A percentile compares a stretch with the other conserved stretches of the same genome.
Conservation (phyloP, 805 yeast species). For the Dipodascopsis uninucleata region DNA sequence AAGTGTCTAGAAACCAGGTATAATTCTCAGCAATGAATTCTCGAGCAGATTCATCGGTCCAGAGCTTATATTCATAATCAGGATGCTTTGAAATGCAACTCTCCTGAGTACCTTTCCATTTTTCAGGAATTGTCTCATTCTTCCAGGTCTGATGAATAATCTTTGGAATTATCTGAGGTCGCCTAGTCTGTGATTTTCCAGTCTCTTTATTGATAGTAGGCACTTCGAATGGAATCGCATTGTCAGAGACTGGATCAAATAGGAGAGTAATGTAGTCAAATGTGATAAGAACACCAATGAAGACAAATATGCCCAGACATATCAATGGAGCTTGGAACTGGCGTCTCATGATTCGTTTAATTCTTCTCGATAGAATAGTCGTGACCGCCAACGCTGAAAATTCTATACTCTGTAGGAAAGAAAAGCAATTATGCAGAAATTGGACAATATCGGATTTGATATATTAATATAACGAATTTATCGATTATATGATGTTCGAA, state of each 20-base stretch:
- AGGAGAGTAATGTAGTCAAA: constrained; percentile 26
- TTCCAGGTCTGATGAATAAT: constrained; percentile 93
- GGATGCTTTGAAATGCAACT: constrained; percentile 76
- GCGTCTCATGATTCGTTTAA: constrained; percentile 17
- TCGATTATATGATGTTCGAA: no score
- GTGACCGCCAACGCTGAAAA: no score
- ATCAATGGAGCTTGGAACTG: constrained; percentile 22
- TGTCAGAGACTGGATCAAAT: constrained; percentile 28
- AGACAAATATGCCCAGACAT: constrained; percentile 18
- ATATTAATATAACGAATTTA: no score
- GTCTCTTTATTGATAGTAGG: constrained; percentile 12
- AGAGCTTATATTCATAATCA: constrained; percentile 73
- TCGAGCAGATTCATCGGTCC: constrained; percentile 85
- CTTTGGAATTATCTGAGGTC: constrained; percentile 65
- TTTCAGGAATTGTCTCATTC: constrained; percentile 69
- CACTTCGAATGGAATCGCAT: constrained; percentile 22
- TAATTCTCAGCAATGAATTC: constrained; percentile 74
- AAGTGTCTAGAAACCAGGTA: constrained; percentile 81
- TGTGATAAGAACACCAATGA: constrained; percentile 20
- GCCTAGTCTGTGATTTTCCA: constrained; percentile 4
- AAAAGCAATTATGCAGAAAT: no score
- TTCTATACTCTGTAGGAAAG: no score
- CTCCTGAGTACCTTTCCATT: constrained; percentile 76
- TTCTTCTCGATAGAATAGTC: no score
- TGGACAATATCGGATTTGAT: no score